A percentile compares a stretch with the other conserved stretches of the same genome.
Evolutionary conservation across 768 basidiomycete species (phyloP).

Genomic region (Pulveroboletus sp.): DNA sequence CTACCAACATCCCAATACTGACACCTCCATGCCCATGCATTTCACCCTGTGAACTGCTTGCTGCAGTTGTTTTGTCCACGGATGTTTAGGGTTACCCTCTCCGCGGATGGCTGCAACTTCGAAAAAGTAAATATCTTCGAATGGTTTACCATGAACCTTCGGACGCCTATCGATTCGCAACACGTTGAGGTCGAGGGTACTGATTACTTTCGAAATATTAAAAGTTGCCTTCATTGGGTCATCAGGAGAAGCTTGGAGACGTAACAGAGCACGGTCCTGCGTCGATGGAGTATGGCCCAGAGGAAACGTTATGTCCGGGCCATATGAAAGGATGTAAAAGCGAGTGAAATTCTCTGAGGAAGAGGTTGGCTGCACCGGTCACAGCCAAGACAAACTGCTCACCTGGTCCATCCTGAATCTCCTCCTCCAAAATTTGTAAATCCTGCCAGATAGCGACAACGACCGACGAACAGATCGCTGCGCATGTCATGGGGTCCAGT

Average conservation of each 20-base stretch:
- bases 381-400: not conserved
- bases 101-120: conserved; percentile 39
- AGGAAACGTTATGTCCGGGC: conserved; percentile 30
- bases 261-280: conserved; percentile 36
- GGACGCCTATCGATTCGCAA: conserved; percentile 66
- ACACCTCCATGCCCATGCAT: conserved; percentile 34
- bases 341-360: conserved; percentile 61
- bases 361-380: not conserved
- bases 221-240: not conserved
- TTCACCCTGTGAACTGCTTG: conserved; percentile 34
- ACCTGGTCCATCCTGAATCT: conserved; percentile 55
- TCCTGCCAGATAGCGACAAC: conserved; percentile 57
- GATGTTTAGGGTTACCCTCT: not conserved
- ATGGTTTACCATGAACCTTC: conserved; percentile 40
- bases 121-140: conserved; percentile 60
- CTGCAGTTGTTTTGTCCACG: conserved; percentile 36
- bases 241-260: conserved; percentile 22
- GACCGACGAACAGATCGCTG: conserved; percentile 71
- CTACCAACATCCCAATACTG: conserved; percentile 51
- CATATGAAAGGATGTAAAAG: conserved; percentile 56
- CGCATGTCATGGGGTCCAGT: conserved; percentile 44
- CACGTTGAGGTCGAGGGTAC: conserved; percentile 40
- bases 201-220: conserved; percentile 26
- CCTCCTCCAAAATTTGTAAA: conserved; percentile 56
- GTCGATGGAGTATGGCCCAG: conserved; percentile 16